Conservation (phyloP, 768 basidiomycete genomes). For the Lactifluus pinguis region DNA sequence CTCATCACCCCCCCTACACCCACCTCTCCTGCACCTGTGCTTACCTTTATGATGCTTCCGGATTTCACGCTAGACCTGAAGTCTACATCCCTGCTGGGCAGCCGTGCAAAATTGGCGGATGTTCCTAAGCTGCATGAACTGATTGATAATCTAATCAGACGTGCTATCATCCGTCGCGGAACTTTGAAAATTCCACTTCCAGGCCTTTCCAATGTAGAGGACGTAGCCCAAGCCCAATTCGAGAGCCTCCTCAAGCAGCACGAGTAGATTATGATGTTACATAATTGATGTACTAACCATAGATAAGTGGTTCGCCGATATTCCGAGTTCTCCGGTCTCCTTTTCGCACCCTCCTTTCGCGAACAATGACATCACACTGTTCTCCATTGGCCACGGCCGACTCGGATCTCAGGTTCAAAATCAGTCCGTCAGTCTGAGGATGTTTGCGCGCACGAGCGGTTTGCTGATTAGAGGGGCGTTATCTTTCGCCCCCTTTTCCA, state of each 20-base stretch:
- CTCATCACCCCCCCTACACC: constrained; percentile 52
- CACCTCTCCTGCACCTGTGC: constrained; percentile 42
- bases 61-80: constrained; percentile 82
- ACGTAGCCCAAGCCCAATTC: constrained; percentile 16
- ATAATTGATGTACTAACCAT: neutral
- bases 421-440: no score
- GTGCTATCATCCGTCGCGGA: constrained; percentile 31
- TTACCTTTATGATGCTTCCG: constrained; percentile 70
- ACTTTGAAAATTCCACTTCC: constrained; percentile 65
- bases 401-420: no score
- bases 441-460: no score
- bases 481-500: neutral
- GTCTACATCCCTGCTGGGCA: constrained; percentile 89
- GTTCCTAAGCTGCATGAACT: constrained; percentile 96
- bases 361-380: no score
- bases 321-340: no score
- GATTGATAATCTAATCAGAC: constrained; percentile 60
- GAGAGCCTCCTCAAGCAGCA: no score
- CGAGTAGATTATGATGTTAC: constrained; percentile 6
- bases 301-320: no score
- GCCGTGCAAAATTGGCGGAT: constrained; percentile 94
- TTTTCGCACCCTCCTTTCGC: no score
- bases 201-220: constrained; percentile 38
- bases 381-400: no score
- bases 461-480: neutral